Conservation (phyloP, 1,139 yeast genomes). For the Candida buenavistaensis region DNA sequence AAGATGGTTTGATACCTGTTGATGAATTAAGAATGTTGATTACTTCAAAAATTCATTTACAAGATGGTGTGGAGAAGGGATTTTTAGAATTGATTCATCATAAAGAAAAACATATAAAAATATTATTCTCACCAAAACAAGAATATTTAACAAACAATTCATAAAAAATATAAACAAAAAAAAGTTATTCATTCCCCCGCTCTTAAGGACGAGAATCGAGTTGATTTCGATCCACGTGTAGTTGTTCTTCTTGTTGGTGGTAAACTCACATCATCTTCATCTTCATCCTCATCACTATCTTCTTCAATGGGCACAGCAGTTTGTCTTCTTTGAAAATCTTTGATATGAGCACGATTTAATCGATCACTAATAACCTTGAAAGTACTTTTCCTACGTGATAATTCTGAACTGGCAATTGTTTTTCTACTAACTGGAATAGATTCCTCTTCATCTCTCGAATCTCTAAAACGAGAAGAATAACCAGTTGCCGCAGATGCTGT, state of each 20-base stretch:
- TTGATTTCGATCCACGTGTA: constrained; percentile 3
- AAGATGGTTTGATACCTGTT: constrained; percentile 25
- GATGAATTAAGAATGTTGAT: constrained; percentile 29
- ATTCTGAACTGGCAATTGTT: constrained; percentile 7
- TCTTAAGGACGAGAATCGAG: no score
- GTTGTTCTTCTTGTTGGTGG: constrained; percentile 2
- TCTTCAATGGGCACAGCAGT: constrained; percentile 32
- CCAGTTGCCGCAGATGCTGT: constrained; percentile 4
- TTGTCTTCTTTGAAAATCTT: constrained; percentile 79
- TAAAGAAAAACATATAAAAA: constrained; percentile 39
- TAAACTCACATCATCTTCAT: constrained; percentile 16
- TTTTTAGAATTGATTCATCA: constrained; percentile 32
- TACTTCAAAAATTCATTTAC: constrained; percentile 33
- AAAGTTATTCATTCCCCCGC: constrained; percentile 6
- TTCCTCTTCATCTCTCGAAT: constrained; percentile 14
- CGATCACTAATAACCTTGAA: constrained; percentile 54
- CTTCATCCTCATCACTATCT: constrained; percentile 43
- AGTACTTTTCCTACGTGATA: constrained; percentile 32
- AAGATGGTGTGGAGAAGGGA: constrained; percentile 35
- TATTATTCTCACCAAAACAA: constrained; percentile 16
- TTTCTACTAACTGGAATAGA: constrained; percentile 12
- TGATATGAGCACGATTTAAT: constrained; percentile 78
- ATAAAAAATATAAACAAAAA: constrained; percentile 1
- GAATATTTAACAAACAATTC: constrained; percentile 1
- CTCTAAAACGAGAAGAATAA: constrained; percentile 12